phyloP scores from a whole-genome alignment of 805 yeast genomes.

The Kuraishia borneana region DNA sequence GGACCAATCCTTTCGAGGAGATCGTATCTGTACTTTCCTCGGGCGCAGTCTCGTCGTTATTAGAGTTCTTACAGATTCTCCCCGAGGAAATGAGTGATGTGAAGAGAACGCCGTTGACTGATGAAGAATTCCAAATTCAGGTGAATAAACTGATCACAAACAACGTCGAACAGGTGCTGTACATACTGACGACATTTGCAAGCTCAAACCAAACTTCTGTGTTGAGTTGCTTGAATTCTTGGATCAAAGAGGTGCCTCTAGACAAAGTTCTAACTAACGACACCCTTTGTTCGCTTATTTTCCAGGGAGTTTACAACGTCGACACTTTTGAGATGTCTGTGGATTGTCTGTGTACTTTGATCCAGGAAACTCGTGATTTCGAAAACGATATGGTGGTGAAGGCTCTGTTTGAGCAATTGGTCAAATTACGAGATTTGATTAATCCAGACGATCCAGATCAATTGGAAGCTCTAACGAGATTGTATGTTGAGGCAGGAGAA shows the following conservation, averaged over 20 bases:
- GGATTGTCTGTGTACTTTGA: conserved; percentile 75
- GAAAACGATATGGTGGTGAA: conserved; percentile 50
- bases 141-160: conserved; percentile 49
- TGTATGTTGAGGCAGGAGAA: conserved; percentile 89
- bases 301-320: conserved; percentile 44
- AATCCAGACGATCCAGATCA: conserved; percentile 52
- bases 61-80: conserved; percentile 75
- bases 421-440: conserved; percentile 45
- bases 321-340: conserved; percentile 74
- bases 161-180: conserved; percentile 60
- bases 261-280: conserved; percentile 51
- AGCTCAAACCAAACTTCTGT: conserved; percentile 18
- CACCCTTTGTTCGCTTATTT: conserved; percentile 58
- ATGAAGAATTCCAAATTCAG: conserved; percentile 65
- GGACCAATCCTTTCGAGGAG: conserved; percentile 66
- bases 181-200: conserved; percentile 45
- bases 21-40: conserved; percentile 40
- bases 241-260: conserved; percentile 84
- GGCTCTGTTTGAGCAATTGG: conserved; percentile 57
- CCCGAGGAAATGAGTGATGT: conserved; percentile 87
- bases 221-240: conserved; percentile 71
- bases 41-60: conserved; percentile 32
- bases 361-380: conserved; percentile 74
- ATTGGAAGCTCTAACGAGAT: conserved; percentile 58
- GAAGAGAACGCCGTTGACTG: conserved; percentile 67